Conservation (phyloP, 495 filamentous ascomycete species). For the Daldinia childiae region DNA sequence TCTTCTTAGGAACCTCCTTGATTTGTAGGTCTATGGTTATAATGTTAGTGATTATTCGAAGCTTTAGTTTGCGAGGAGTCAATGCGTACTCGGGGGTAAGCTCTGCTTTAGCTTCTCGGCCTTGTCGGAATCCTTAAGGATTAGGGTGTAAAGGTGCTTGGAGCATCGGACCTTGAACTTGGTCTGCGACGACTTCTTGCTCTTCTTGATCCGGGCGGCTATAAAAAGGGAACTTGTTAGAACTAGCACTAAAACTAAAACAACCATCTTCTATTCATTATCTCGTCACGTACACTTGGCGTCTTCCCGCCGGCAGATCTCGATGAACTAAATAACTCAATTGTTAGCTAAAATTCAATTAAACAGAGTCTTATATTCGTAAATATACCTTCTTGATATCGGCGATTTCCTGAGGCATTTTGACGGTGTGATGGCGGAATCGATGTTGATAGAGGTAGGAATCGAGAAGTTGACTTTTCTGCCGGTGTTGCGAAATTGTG, state of each 20-base stretch:
- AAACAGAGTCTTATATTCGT: neutral
- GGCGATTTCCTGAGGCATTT: constrained; percentile 97
- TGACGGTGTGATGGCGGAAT: constrained; percentile 48
- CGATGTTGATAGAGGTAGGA: constrained; percentile 40
- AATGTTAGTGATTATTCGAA: constrained; percentile 5
- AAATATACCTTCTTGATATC: constrained; percentile 86
- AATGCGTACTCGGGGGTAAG: constrained; percentile 83
- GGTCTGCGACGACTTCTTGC: constrained; percentile 83
- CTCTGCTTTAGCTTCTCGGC: constrained; percentile 99
- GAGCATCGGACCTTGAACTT: constrained; percentile 99
- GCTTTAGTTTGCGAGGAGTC: neutral
- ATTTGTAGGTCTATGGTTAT: constrained; percentile 53
- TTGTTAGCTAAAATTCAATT: constrained; percentile 44
- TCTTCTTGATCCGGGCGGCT: constrained; percentile 99
- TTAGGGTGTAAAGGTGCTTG: constrained; percentile 93
- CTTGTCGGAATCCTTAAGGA: constrained; percentile 97
- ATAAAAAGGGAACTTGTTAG: constrained; percentile 52
- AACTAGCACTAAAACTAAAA: constrained; percentile 13
- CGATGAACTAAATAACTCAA: constrained; percentile 80
- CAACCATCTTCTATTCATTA: neutral
- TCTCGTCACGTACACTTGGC: constrained; percentile 80
- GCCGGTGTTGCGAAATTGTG: constrained; percentile 46
- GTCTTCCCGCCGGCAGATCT: constrained; percentile 99
- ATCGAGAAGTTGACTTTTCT: constrained; percentile 43
- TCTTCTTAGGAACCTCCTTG: constrained; percentile 61